A percentile compares a stretch with the other conserved stretches of the same genome.
These are phyloP conservation scores for Saksenaea vasiformis DNA, from an alignment of 371 early-diverging fungal genomes.

Conservation along the genomic window DNA sequence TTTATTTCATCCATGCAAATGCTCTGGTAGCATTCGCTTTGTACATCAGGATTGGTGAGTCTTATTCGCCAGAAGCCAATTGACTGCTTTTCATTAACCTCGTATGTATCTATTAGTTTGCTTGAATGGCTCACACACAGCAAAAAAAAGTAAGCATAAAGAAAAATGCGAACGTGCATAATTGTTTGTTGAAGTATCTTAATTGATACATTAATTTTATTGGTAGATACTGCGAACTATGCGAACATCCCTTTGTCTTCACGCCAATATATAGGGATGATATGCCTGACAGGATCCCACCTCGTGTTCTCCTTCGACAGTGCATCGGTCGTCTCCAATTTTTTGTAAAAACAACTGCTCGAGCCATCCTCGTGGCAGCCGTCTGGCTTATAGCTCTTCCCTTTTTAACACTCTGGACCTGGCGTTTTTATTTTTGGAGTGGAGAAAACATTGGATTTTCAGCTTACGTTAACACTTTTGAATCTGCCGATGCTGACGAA, in stretches of 20 bases:
- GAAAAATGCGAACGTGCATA: background rate
- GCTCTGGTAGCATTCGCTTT: conserved; percentile 88
- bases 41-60: conserved; percentile 85
- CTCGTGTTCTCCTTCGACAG: conserved; percentile 49
- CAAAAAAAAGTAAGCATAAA: conserved; percentile 61
- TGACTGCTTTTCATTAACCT: background rate
- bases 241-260: conserved; percentile 75
- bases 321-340: conserved; percentile 42
- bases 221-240: conserved; percentile 77
- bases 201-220: conserved; percentile 1
- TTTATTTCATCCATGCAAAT: conserved; percentile 88
- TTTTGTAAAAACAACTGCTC: conserved; percentile 28
- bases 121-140: conserved; percentile 88
- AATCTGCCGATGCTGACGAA: background rate
- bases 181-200: conserved; percentile 7
- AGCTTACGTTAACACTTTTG: background rate
- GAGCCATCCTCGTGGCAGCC: conserved; percentile 60
- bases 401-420: conserved; percentile 79
- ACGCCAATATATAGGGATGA: conserved; percentile 71
- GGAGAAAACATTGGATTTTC: conserved; percentile 55
- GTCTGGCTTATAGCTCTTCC: conserved; percentile 89
- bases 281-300: conserved; percentile 74
- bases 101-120: conserved; percentile 48
- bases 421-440: conserved; percentile 79
- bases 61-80: background rate